Percentiles rank a stretch among this genome's conserved stretches.
These are phyloP conservation scores for Wakefieldia striispora DNA, from an alignment of 768 basidiomycete species.

Conservation along the genomic window DNA sequence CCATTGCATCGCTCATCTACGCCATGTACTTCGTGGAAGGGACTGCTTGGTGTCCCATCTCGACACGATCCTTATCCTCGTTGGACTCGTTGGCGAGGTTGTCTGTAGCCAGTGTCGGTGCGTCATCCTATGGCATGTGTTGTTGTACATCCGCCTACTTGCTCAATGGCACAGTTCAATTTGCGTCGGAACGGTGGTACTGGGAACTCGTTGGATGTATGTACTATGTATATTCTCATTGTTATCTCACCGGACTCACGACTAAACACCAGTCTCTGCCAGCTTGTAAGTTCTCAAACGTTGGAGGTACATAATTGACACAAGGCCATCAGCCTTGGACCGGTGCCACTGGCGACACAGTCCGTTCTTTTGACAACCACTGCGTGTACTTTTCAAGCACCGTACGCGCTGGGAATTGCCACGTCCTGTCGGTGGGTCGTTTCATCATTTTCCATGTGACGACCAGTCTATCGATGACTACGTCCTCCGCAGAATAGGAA, in stretches of 20 bases:
- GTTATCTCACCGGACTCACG: not conserved
- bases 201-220: constrained; percentile 78
- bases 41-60: constrained; percentile 86
- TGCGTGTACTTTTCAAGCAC: constrained; percentile 78
- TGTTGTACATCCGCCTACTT: not conserved
- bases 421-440: constrained; percentile 71
- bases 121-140: constrained; percentile 7
- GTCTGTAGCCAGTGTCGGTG: constrained; percentile 77
- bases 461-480: not conserved
- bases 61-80: constrained; percentile 58
- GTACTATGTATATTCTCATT: constrained; percentile 4
- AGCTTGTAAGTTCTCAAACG: constrained; percentile 40
- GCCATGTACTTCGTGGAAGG: constrained; percentile 60
- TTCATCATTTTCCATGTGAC: not conserved
- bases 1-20: constrained; percentile 57
- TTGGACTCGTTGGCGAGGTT: constrained; percentile 71
- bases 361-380: constrained; percentile 77
- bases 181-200: constrained; percentile 93
- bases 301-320: constrained; percentile 7
- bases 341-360: constrained; percentile 81
- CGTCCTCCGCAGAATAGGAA: constrained; percentile 61
- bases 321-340: constrained; percentile 58
- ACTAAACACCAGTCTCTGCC: constrained; percentile 42
- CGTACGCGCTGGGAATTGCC: constrained; percentile 78
- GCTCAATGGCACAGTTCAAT: constrained; percentile 49